Evolutionary conservation across 2,329 filamentous ascomycete genomes (phyloP).

Genomic region (Cladorrhinum sp.): DNA sequence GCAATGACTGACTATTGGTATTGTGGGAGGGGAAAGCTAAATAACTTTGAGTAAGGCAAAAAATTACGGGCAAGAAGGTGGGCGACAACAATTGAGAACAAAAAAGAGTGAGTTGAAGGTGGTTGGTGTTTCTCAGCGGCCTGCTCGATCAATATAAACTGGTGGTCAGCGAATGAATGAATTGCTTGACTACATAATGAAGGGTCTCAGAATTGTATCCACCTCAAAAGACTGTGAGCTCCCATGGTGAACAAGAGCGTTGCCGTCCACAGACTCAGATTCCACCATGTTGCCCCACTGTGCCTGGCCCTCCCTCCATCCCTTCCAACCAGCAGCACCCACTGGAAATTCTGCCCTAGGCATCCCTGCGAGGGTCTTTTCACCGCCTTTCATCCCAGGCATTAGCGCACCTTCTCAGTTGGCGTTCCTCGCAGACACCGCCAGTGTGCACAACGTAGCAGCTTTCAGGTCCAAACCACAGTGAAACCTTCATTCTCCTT

Average conservation of each 20-base stretch:
- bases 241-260: not conserved
- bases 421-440: not conserved
- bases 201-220: too few species aligned
- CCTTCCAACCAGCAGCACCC: too few species aligned
- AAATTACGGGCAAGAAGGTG: not conserved
- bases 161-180: not conserved
- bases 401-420: not conserved
- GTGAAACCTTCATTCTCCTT: slow-evolving; percentile 4
- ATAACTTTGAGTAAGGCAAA: not conserved
- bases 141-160: not conserved
- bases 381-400: slow-evolving; percentile 5
- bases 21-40: not conserved
- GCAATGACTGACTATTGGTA: not conserved
- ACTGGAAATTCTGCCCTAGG: slow-evolving; percentile 4
- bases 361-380: not conserved
- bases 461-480: slow-evolving; percentile 6
- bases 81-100: not conserved
- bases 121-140: not conserved
- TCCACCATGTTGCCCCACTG: not conserved
- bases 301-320: too few species aligned
- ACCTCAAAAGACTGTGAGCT: too few species aligned
- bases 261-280: not conserved
- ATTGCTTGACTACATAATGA: not conserved
- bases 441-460: slow-evolving; percentile 1
- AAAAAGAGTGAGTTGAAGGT: not conserved